These are phyloP conservation scores for Zygnema cylindricum DNA, from an alignment of 139 green algal species.

Conservation along the genomic window DNA sequence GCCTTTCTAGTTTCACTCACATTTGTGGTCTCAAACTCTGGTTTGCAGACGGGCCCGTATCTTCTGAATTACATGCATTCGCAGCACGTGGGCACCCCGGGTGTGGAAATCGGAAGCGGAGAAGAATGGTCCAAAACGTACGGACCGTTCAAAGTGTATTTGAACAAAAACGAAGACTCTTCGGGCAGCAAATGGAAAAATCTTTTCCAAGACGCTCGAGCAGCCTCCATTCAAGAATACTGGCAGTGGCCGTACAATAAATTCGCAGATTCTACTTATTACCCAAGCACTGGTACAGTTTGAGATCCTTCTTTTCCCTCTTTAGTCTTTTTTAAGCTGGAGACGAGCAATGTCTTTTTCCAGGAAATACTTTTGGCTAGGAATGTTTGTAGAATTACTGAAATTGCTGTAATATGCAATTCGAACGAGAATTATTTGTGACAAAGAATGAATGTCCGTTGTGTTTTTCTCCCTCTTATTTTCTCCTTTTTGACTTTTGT, in stretches of 20 bases:
- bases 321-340: neutral
- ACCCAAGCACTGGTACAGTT: neutral
- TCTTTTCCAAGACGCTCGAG: neutral
- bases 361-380: too few relatives aligned
- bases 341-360: too few relatives aligned
- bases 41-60: conserved; percentile 37
- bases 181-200: neutral
- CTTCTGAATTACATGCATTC: conserved; percentile 50
- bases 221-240: neutral
- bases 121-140: conserved; percentile 33
- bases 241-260: conserved; percentile 10
- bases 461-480: too few relatives aligned
- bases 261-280: conserved; percentile 1
- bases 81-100: conserved; percentile 21
- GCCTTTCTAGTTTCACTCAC: too few relatives aligned
- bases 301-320: neutral
- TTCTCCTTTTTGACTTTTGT: neutral
- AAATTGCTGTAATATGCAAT: too few relatives aligned
- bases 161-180: conserved; percentile 22
- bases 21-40: neutral
- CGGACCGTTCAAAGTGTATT: conserved; percentile 27
- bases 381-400: too few relatives aligned
- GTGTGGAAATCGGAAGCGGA: neutral
- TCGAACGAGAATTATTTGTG: too few relatives aligned
- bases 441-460: too few relatives aligned